Conservation (phyloP, 1,284 basidiomycete species). For the Ceratobasidium sp. region DNA sequence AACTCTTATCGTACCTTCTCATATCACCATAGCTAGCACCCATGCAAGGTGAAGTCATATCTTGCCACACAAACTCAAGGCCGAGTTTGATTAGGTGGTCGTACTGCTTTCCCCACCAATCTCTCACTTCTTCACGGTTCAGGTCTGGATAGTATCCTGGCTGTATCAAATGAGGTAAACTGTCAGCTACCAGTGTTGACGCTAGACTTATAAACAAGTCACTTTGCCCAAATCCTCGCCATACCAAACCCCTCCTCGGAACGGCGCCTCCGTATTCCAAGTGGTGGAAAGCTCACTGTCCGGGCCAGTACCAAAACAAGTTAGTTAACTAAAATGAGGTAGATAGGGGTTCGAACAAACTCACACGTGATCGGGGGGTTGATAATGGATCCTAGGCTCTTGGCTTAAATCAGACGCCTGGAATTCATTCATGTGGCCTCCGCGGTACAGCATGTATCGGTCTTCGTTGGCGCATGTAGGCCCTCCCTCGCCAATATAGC, state of each 20-base stretch:
- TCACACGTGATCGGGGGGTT: slow-evolving; percentile 24
- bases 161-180: slow-evolving; percentile 13
- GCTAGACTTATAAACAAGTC: neutral
- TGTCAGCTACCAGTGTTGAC: neutral
- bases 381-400: slow-evolving; percentile 11
- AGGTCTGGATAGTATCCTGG: slow-evolving; percentile 44
- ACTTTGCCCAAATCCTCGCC: slow-evolving; percentile 35
- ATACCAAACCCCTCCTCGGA: slow-evolving; percentile 44
- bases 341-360: neutral
- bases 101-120: slow-evolving; percentile 45
- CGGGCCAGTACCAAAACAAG: neutral
- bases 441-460: slow-evolving; percentile 32
- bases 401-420: slow-evolving; percentile 15
- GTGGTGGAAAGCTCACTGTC: slow-evolving; percentile 27
- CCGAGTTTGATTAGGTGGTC: slow-evolving; percentile 33
- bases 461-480: slow-evolving; percentile 11
- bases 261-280: slow-evolving; percentile 35
- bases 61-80: slow-evolving; percentile 47
- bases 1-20: slow-evolving; percentile 17
- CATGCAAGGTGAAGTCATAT: slow-evolving; percentile 46
- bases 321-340: neutral
- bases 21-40: slow-evolving; percentile 45
- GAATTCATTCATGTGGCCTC: slow-evolving; percentile 10
- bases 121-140: slow-evolving; percentile 39
- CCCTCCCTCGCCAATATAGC: neutral